phyloP scores from a whole-genome alignment of 495 filamentous ascomycete species.

The Durotheca rogersii region DNA sequence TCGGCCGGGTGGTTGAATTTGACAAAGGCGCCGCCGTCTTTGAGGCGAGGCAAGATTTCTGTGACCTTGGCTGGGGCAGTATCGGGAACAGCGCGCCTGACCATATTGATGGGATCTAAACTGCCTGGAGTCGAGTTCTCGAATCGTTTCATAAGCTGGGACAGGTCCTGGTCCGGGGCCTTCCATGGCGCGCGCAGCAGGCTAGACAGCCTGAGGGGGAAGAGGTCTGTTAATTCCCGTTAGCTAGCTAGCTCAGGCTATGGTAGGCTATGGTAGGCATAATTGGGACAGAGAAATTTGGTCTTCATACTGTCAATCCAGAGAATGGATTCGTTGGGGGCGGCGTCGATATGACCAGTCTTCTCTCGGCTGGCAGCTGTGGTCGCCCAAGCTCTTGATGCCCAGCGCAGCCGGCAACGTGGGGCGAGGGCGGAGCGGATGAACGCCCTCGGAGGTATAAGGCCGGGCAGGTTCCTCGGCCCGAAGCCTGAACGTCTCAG shows the following conservation, averaged over 20 bases:
- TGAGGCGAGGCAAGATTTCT: slow-evolving; percentile 76
- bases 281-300: no score
- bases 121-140: slow-evolving; percentile 58
- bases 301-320: slow-evolving; percentile 76
- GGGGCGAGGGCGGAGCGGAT: slow-evolving; percentile 17
- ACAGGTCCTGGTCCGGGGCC: slow-evolving; percentile 50
- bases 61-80: slow-evolving; percentile 65
- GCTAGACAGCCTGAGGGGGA: slow-evolving; percentile 74
- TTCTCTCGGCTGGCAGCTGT: slow-evolving; percentile 54
- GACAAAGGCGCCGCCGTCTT: slow-evolving; percentile 92
- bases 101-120: slow-evolving; percentile 63
- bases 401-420: slow-evolving; percentile 24
- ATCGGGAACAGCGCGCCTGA: slow-evolving; percentile 61
- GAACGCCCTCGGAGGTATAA: slow-evolving; percentile 25
- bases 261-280: no score
- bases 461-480: slow-evolving; percentile 34
- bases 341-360: slow-evolving; percentile 73
- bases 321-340: slow-evolving; percentile 72
- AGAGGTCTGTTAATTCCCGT: slow-evolving; percentile 62
- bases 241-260: slow-evolving; percentile 22
- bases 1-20: slow-evolving; percentile 69
- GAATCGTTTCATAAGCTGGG: slow-evolving; percentile 63
- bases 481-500: slow-evolving; percentile 36
- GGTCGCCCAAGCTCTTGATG: slow-evolving; percentile 39
- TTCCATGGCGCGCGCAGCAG: slow-evolving; percentile 61